Percentiles rank a stretch among this genome's conserved stretches.
Evolutionary conservation across 495 filamentous ascomycete genomes (phyloP).

Genomic region (Xylaria nigripes): DNA sequence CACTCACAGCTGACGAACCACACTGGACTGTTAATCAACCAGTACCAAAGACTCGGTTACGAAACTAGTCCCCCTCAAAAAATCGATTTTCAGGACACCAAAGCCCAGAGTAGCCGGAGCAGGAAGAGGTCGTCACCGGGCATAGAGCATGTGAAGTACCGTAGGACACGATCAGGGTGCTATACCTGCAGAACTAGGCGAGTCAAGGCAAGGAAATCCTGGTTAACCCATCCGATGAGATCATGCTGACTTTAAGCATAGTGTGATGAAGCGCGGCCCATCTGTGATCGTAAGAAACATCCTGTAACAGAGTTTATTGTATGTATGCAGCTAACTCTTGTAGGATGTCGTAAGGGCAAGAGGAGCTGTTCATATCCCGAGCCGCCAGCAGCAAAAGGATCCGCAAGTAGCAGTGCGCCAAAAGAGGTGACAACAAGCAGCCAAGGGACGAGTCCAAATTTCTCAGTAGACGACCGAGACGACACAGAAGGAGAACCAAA

Average conservation of each 20-base stretch:
- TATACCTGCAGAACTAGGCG: constrained; percentile 84
- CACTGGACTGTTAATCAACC: constrained; percentile 27
- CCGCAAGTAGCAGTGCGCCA: constrained; percentile 34
- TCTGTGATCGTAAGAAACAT: constrained; percentile 66
- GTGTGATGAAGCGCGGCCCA: constrained; percentile 46
- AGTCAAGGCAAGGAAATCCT: constrained; percentile 61
- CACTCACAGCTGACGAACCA: constrained; percentile 23
- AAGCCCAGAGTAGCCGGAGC: constrained; percentile 40
- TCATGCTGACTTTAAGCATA: not conserved
- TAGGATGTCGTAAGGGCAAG: constrained; percentile 77
- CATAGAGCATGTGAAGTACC: constrained; percentile 81
- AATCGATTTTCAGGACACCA: constrained; percentile 42
- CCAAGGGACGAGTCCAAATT: constrained; percentile 42
- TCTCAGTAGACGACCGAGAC: constrained; percentile 46
- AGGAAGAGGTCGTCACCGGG: constrained; percentile 51
- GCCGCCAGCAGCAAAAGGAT: constrained; percentile 44
- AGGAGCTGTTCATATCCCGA: constrained; percentile 80
- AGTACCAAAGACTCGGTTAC: constrained; percentile 39
- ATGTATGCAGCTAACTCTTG: constrained; percentile 6
- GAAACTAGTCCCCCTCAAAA: constrained; percentile 40
- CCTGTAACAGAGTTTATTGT: not conserved
- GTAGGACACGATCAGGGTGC: constrained; percentile 87
- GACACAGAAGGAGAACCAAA: constrained; percentile 44
- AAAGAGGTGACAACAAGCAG: constrained; percentile 42
- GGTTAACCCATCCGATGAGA: constrained; percentile 66